Evolutionary conservation across 2,329 filamentous ascomycete genomes (phyloP).

Genomic region (Leptographium flavum): DNA sequence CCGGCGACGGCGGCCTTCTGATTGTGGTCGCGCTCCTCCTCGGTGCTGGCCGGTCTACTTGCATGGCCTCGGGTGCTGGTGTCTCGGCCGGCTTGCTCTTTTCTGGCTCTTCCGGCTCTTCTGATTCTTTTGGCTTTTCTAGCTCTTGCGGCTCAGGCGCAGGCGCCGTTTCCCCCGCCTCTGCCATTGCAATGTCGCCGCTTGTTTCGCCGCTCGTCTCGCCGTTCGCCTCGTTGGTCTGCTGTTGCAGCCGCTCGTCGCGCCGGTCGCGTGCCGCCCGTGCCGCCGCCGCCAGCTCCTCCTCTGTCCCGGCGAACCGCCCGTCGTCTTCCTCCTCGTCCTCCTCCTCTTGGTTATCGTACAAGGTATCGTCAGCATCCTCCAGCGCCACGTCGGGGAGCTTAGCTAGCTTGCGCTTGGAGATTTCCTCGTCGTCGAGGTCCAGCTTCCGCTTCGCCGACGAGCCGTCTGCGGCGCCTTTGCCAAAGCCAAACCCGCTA

Average conservation of each 20-base stretch:
- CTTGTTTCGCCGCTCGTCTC: not conserved
- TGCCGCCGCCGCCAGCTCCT: constrained; percentile 74
- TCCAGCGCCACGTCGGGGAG: constrained; percentile 64
- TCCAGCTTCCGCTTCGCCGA: constrained; percentile 58
- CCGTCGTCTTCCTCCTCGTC: constrained; percentile 61
- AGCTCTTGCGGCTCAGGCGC: constrained; percentile 11
- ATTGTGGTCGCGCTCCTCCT: not conserved
- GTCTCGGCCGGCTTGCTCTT: constrained; percentile 5
- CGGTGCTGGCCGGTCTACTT: constrained; percentile 29
- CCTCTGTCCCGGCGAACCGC: constrained; percentile 69
- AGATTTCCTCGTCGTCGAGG: constrained; percentile 78
- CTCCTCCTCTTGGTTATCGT: constrained; percentile 45
- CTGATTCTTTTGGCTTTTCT: constrained; percentile 1
- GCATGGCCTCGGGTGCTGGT: constrained; percentile 32
- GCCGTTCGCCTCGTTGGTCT: constrained; percentile 12
- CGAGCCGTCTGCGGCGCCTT: constrained; percentile 50
- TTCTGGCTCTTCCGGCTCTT: constrained; percentile 1
- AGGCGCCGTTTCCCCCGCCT: constrained; percentile 12
- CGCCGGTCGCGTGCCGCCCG: constrained; percentile 76
- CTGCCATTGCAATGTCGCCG: not conserved
- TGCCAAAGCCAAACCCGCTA: constrained; percentile 63
- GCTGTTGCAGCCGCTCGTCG: constrained; percentile 45
- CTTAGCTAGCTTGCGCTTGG: constrained; percentile 78
- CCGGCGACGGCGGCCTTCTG: constrained; percentile 11
- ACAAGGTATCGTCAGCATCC: constrained; percentile 43